Base-by-base conservation (phyloP, 2,329 filamentous ascomycete species). In the Mycogone perniciosa region DNA sequence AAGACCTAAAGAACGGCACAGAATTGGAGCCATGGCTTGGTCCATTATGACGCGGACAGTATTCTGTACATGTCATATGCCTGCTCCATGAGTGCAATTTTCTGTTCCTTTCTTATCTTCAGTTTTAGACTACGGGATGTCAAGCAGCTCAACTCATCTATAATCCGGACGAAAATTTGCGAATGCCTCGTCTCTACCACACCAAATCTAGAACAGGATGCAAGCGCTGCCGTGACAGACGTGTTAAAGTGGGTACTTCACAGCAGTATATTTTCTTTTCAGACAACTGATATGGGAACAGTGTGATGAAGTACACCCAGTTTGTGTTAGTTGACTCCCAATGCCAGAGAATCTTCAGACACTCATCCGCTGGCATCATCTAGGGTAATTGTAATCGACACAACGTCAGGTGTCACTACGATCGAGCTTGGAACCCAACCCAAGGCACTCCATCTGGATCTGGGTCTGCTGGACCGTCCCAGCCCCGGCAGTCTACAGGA, bases 201-300 rank as follows among this genome's bases (percentile, higher is more conserved):
- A 60, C 55, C 27, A 63, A 69, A 48, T 63, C 61, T n/a, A 62
- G 53, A 51, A 62, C 56, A n/a, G 60, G 61, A n/a, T 63, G 60
- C 52, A 50, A 48, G n/a, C 53, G 58, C 11, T 62, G 60, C 46
- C 56, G 59, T 30, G 54, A 56, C n/a, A 55, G 61, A 29, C 60
- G 59, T 29, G 60, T 62, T 44, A 63, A 63, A 57, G 60, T 62
- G 49, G 30, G 49, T 38, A 33, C 42, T 26, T 31, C 27, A 27
- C 31, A 11, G 31, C 9, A 31, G 11, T 31, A 27, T n/a, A 30
- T 13, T n/a, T 42, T 31, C 4, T 13, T n/a, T 13, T 31, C 8
- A 44, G 5, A 44, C 11, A 29, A 46, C 20, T 46, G 33, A 35
- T 31, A 46, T 46, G 5, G 13, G 10, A 29, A 26, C 45, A 56